Evolutionary conservation across 768 basidiomycete species (phyloP), one percentile per base, ranked within the genome.

Genomic region (Pisolithus albus): DNA sequence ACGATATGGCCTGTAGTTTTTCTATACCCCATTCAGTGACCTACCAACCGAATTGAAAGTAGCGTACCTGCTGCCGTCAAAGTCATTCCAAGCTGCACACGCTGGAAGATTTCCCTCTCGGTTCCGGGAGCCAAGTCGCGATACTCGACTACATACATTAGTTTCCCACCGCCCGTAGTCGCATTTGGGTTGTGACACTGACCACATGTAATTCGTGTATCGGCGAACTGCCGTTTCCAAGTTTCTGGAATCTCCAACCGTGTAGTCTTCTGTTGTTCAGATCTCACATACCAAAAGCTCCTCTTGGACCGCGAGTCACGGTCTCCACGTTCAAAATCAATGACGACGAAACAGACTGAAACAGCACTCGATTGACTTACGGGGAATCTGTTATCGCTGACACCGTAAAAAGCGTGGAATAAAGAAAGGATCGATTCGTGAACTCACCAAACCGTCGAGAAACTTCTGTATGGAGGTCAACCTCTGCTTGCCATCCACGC

Each of bases 41-140:
- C 23, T 23, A 21, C 18, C 8, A 19, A 42, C 15, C 11, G 6
- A 0, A n/a, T 30, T 2, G 18, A 11, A 13, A 8, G 11, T 11
- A 48, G 23, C 52, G 34, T 59, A 84, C 88, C 86, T 62, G 88
- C 84, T 19, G 82, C 77, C 7, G 84, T 84, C 44, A 92, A 72
- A 15, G 80, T 72, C 70, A 88, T 81, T 49, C 89, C 89, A 38
- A 92, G 65, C 58, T 92, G 90, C 15, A 92, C 89, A 24, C 90
- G 75, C 58, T 88, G 84, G 60, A 88, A 89, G 19, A 91, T 83
- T 49, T 92, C 89, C 46, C 88, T 79, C 64, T 92, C 88, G 4
- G 74, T 69, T 5, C 73, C 71, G 11, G 78, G 72, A 2, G 74
- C 64, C 1, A 92, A 68, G 26, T 71, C 63, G 34, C 71, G 65